Evolutionary conservation across 176 grass and related monocot species (phyloP).

Genomic region (Calamus simplicifolius): DNA sequence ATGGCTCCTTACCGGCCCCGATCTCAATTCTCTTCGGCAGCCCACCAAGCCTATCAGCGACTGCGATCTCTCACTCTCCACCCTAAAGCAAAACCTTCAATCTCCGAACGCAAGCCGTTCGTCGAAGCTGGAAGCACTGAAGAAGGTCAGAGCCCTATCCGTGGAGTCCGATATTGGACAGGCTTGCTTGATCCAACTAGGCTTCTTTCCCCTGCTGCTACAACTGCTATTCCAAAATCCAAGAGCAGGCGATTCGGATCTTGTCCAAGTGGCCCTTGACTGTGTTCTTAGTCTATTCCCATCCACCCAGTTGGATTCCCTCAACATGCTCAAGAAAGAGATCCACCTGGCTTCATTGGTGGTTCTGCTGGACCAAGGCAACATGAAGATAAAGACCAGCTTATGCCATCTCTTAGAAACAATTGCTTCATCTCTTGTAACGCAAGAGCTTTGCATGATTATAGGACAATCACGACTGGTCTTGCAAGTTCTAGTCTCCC

Average conservation of each 20-base stretch:
- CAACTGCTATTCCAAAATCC: constrained; percentile 48
- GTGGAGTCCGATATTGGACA: constrained; percentile 68
- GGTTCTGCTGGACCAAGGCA: constrained; percentile 35
- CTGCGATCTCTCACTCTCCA: constrained; percentile 41
- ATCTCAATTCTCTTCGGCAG: constrained; percentile 7
- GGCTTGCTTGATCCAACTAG: constrained; percentile 65
- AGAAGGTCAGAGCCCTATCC: constrained; percentile 36
- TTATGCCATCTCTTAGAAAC: constrained; percentile 60
- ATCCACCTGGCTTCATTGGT: constrained; percentile 37
- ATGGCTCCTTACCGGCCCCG: constrained; percentile 45
- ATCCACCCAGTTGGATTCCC: constrained; percentile 38
- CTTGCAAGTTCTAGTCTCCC: constrained; percentile 38
- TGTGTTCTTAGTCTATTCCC: constrained; percentile 52
- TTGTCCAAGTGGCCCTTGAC: constrained; percentile 48
- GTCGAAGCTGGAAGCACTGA: constrained; percentile 34
- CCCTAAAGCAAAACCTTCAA: constrained; percentile 36
- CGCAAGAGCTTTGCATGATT: constrained; percentile 27
- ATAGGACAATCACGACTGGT: constrained; percentile 42
- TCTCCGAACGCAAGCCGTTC: background rate
- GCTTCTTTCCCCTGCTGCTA: constrained; percentile 58
- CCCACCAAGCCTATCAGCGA: background rate
- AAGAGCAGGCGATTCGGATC: background rate
- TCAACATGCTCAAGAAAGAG: constrained; percentile 57
- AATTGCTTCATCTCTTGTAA: constrained; percentile 44
- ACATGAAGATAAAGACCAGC: constrained; percentile 25